Percentiles rank a stretch among this genome's conserved stretches.
phyloP scores from a whole-genome alignment of 176 grass and related monocot species.

The Oropetium thomaeum region DNA sequence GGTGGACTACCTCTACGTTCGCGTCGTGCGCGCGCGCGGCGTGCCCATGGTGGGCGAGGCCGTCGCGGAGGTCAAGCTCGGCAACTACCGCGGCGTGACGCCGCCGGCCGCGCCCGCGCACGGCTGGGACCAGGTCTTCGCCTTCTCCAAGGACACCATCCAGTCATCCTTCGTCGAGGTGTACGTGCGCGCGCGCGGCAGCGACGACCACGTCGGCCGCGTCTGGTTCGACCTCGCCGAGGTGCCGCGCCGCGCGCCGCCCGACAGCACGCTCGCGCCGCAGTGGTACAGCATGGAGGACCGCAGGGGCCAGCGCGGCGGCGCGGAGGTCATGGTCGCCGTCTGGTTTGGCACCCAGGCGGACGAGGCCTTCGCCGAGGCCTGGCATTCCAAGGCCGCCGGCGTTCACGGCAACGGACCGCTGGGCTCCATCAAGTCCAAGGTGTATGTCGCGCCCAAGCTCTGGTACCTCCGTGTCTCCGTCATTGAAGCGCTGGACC shows the following conservation, averaged over 20 bases:
- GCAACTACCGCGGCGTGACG: constrained; percentile 90
- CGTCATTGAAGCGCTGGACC: constrained; percentile 71
- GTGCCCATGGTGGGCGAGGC: constrained; percentile 38
- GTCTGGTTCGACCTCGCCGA: constrained; percentile 82
- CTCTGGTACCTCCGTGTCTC: constrained; percentile 86
- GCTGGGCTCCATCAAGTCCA: constrained; percentile 81
- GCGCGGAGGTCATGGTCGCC: constrained; percentile 69
- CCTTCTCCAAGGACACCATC: constrained; percentile 85
- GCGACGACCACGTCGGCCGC: constrained; percentile 73
- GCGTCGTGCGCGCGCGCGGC: constrained; percentile 75
- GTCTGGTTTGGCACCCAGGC: constrained; percentile 90
- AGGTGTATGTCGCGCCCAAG: constrained; percentile 91
- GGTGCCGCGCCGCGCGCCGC: constrained; percentile 72
- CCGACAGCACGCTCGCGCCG: constrained; percentile 85
- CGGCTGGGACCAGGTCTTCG: constrained; percentile 84
- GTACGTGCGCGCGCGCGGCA: constrained; percentile 56
- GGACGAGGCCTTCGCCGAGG: constrained; percentile 88
- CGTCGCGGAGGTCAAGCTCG: constrained; percentile 87
- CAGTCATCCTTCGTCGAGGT: constrained; percentile 80
- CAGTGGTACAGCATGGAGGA: constrained; percentile 93
- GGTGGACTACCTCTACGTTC: constrained; percentile 91
- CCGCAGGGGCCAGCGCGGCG: constrained; percentile 57
- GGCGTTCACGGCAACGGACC: constrained; percentile 70
- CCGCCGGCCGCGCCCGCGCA: constrained; percentile 23
- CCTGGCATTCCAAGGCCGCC: constrained; percentile 85